phyloP scores from a whole-genome alignment of 1,284 basidiomycete species.

The Malassezia sympodialis region DNA sequence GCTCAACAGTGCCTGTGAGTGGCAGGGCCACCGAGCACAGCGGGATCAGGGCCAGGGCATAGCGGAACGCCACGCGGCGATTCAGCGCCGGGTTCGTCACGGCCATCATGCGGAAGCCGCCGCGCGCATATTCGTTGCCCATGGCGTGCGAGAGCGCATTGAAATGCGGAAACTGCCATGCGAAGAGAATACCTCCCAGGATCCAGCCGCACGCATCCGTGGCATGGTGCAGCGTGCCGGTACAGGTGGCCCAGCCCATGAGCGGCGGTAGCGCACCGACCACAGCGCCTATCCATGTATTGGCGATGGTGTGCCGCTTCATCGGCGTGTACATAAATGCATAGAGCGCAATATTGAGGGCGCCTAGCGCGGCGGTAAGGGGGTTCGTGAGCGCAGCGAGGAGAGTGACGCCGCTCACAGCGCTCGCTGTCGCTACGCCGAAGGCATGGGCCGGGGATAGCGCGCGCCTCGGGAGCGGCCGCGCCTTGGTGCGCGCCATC shows the following conservation, averaged over 20 bases:
- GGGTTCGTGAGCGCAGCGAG: slow-evolving; percentile 80
- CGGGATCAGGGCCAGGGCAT: slow-evolving; percentile 68
- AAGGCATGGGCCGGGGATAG: slow-evolving; percentile 76
- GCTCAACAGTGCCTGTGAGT: slow-evolving; percentile 31
- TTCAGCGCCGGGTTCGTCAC: slow-evolving; percentile 72
- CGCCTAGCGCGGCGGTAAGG: slow-evolving; percentile 71
- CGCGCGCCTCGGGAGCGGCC: slow-evolving; percentile 76
- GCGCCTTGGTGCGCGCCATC: slow-evolving; percentile 77
- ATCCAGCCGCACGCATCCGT: slow-evolving; percentile 37
- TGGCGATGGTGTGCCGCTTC: slow-evolving; percentile 77
- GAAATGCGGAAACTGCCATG: slow-evolving; percentile 99
- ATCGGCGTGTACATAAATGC: slow-evolving; percentile 84
- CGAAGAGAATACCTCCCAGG: slow-evolving; percentile 57
- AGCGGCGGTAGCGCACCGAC: slow-evolving; percentile 87
- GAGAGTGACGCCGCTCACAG: slow-evolving; percentile 64
- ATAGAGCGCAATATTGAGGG: slow-evolving; percentile 78
- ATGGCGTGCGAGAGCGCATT: slow-evolving; percentile 83
- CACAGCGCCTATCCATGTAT: slow-evolving; percentile 89
- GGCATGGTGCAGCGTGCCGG: slow-evolving; percentile 64
- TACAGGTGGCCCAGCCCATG: slow-evolving; percentile 97
- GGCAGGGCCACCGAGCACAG: slow-evolving; percentile 62
- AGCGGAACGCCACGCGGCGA: slow-evolving; percentile 72
- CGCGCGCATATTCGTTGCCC: slow-evolving; percentile 78
- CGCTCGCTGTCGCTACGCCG: slow-evolving; percentile 65
- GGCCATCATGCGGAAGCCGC: slow-evolving; percentile 86